Evolutionary conservation across 2,329 filamentous ascomycete genomes (phyloP).

Genomic region (Botrytis sinoallii): DNA sequence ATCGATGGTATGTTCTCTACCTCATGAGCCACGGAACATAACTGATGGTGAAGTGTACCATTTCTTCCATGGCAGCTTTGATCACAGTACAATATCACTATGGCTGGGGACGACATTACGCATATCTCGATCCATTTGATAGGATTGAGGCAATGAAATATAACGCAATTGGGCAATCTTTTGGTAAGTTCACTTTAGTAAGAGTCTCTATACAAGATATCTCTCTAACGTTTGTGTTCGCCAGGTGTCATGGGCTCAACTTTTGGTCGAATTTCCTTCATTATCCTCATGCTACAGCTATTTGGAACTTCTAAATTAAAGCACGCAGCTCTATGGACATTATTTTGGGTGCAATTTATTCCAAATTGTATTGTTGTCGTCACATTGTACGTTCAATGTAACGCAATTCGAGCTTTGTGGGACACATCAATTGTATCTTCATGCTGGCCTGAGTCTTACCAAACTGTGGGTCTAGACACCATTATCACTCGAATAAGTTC

Average conservation of each 20-base stretch:
- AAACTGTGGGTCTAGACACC: slow-evolving; percentile 18
- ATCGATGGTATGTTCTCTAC: slow-evolving; percentile 15
- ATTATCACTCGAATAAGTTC: background rate
- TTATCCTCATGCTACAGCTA: slow-evolving; percentile 24
- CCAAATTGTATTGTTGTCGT: slow-evolving; percentile 21
- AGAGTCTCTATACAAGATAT: background rate
- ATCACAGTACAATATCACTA: slow-evolving; percentile 24
- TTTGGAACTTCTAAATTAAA: slow-evolving; percentile 21
- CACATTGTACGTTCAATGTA: slow-evolving; percentile 24
- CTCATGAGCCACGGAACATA: too few relatives aligned
- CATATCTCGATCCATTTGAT: slow-evolving; percentile 20
- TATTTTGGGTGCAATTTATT: slow-evolving; percentile 20
- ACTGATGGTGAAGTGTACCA: background rate
- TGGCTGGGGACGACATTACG: slow-evolving; percentile 25
- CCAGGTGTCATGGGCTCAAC: slow-evolving; percentile 25
- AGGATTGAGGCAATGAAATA: slow-evolving; percentile 22
- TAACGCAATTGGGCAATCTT: slow-evolving; percentile 24
- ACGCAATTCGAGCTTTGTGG: slow-evolving; percentile 22
- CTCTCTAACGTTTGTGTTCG: background rate
- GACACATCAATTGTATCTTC: slow-evolving; percentile 15
- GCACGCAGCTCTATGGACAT: slow-evolving; percentile 17
- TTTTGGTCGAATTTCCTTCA: slow-evolving; percentile 24
- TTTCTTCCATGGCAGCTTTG: slow-evolving; percentile 15
- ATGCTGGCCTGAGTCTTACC: slow-evolving; percentile 20
- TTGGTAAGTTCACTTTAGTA: slow-evolving; percentile 11